Evolutionary conservation across 2,329 filamentous ascomycete genomes (phyloP).

Genomic region (Tricladium varicosporioides): DNA sequence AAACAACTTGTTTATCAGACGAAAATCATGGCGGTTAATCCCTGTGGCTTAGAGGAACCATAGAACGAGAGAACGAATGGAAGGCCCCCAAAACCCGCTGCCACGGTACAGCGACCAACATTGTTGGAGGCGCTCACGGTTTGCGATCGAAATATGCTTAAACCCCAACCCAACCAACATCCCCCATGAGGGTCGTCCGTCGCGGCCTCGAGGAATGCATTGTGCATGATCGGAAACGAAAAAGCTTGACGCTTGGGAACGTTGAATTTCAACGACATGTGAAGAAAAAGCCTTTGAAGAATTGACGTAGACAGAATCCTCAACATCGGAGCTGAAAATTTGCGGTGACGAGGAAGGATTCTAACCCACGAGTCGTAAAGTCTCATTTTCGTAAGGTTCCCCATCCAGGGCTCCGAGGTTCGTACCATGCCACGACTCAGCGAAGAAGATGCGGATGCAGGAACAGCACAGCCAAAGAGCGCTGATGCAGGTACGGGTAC

Average conservation of each 20-base stretch:
- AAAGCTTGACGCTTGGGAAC: background rate
- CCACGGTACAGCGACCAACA: background rate
- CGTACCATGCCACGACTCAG: too few species aligned
- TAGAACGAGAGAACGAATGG: background rate
- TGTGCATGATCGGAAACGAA: background rate
- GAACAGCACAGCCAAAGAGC: background rate
- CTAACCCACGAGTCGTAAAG: too few species aligned
- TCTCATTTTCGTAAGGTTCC: too few species aligned
- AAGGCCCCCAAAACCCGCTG: background rate
- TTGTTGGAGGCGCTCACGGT: background rate
- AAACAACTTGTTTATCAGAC: too few species aligned
- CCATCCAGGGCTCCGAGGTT: too few species aligned
- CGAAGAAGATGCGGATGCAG: background rate
- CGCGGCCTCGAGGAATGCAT: background rate
- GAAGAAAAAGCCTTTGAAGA: too few species aligned
- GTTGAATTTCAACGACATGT: background rate
- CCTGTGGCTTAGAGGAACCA: too few species aligned
- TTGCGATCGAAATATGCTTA: background rate
- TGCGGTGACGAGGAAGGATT: too few species aligned
- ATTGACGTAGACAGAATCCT: too few species aligned
- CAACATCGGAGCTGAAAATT: too few species aligned
- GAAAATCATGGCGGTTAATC: too few species aligned
- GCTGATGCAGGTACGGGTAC: background rate
- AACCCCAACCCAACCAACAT: background rate
- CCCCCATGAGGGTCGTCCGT: background rate